phyloP scores from a whole-genome alignment of 768 basidiomycete genomes.

The Lentinula detonsa region DNA sequence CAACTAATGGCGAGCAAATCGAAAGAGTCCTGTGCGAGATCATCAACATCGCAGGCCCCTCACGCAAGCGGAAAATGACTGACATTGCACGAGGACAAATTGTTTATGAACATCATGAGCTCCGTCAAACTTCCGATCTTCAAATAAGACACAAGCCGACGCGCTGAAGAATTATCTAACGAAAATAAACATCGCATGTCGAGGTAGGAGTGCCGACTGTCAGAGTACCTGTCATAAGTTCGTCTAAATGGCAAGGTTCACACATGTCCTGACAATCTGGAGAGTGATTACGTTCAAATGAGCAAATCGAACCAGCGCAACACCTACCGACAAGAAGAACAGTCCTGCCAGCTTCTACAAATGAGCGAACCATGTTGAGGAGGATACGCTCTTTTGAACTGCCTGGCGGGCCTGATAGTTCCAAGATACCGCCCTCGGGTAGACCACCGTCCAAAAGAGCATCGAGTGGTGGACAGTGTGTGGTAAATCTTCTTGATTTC shows the following conservation, averaged over 20 bases:
- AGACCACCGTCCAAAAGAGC: slow-evolving; percentile 60
- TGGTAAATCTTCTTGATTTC: slow-evolving; percentile 24
- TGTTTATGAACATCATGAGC: slow-evolving; percentile 53
- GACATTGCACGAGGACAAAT: slow-evolving; percentile 46
- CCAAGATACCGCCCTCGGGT: slow-evolving; percentile 53
- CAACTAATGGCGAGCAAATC: slow-evolving; percentile 50
- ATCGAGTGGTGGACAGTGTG: slow-evolving; percentile 47
- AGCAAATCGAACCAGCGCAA: background rate
- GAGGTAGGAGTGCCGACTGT: background rate
- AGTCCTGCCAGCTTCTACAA: slow-evolving; percentile 41
- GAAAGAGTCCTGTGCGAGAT: slow-evolving; percentile 40
- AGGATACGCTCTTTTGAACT: slow-evolving; percentile 56
- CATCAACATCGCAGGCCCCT: background rate
- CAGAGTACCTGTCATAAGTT: slow-evolving; percentile 18
- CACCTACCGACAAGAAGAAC: slow-evolving; percentile 61
- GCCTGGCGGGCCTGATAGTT: slow-evolving; percentile 75
- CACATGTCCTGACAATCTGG: slow-evolving; percentile 45
- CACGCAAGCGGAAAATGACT: slow-evolving; percentile 5
- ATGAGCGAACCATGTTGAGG: slow-evolving; percentile 40
- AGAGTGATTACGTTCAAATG: slow-evolving; percentile 2
- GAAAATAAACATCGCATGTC: background rate
- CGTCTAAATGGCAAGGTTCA: slow-evolving; percentile 22
- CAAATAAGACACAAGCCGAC: slow-evolving; percentile 30
- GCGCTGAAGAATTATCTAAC: background rate
- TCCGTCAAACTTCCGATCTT: slow-evolving; percentile 43